Evolutionary conservation across 768 basidiomycete genomes (phyloP), one percentile per base, ranked within the genome.

Genomic region (Myochromella boudieri): DNA sequence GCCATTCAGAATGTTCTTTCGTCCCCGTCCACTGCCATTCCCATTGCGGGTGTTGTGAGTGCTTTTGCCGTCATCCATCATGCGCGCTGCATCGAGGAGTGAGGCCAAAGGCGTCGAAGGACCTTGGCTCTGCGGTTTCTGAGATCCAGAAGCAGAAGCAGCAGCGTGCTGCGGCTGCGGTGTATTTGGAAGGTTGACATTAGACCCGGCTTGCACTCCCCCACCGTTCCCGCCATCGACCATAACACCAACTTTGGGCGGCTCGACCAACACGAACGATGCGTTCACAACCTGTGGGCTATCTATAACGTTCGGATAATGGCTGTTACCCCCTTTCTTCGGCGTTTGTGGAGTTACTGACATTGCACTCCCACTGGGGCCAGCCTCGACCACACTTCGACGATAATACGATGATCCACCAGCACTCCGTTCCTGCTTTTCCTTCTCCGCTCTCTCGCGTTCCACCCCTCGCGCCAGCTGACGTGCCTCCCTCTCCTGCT

Each of bases 21-120:
- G 42, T 26, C 45, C 37, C 43, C 52, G 56, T 34, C 63, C 67
- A 9, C 64, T 64, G 44, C 68, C 68, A 41, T 65, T 47, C 7
- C 51, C 58, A 34, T 40, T 48, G 3, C 49, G n/a, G n/a, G n/a
- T 47, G 21, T 44, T 33, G 42, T 56, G 53, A 37, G 56, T 59
- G 3, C 54, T 64, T 11, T 66, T 66, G 42, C 64, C 58, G 17
- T 61, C 67, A 58, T 74, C 72, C 67, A 82, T 73, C 44, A 76
- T 75, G 26, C 79, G 70, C 9, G 82, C 81, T 2, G 82, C 81
- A 50, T 68, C 77, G 15, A 82, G 56, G n/a, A 84, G 64, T 0
- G 80, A 82, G 48, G 82, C 78, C 33, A 84, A 57, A 1, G 79
- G 76, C 1, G 75, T 80, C 33, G 83, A 59, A 2, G 79, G 76